These are phyloP conservation scores for Nemania sp. DNA, from an alignment of 2,329 filamentous ascomycete genomes.

Conservation along the genomic window DNA sequence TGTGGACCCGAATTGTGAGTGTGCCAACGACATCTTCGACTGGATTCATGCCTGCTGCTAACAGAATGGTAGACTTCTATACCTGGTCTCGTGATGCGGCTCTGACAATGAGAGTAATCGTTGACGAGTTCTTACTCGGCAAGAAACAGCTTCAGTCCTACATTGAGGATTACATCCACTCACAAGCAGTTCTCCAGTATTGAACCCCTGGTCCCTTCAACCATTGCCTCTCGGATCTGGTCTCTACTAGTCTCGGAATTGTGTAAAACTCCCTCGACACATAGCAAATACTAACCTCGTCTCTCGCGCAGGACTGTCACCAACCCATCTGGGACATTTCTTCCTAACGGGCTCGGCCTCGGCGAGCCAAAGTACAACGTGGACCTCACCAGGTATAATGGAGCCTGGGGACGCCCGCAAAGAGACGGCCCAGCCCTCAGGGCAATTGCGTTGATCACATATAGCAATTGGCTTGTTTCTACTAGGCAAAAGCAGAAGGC, in stretches of 20 bases:
- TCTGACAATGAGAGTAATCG: conserved; percentile 55
- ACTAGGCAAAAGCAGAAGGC: conserved; percentile 48
- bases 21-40: neutral
- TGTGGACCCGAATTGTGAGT: conserved; percentile 57
- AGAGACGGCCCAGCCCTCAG: conserved; percentile 64
- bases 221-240: too few relatives aligned
- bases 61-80: conserved; percentile 53
- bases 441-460: conserved; percentile 59
- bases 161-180: conserved; percentile 57
- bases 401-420: conserved; percentile 62
- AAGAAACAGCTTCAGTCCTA: conserved; percentile 49
- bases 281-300: neutral
- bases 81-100: conserved; percentile 63
- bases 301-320: conserved; percentile 42
- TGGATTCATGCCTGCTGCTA: neutral
- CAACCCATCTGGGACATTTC: conserved; percentile 55
- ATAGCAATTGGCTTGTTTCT: conserved; percentile 55
- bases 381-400: conserved; percentile 54
- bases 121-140: conserved; percentile 56
- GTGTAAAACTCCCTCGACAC: neutral
- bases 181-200: conserved; percentile 56
- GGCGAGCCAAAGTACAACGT: conserved; percentile 62
- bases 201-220: neutral
- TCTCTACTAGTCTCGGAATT: neutral
- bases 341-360: conserved; percentile 52